These are phyloP conservation scores for Euphorbia tirucalli DNA, from an alignment of 345 rosid species.

Conservation along the genomic window DNA sequence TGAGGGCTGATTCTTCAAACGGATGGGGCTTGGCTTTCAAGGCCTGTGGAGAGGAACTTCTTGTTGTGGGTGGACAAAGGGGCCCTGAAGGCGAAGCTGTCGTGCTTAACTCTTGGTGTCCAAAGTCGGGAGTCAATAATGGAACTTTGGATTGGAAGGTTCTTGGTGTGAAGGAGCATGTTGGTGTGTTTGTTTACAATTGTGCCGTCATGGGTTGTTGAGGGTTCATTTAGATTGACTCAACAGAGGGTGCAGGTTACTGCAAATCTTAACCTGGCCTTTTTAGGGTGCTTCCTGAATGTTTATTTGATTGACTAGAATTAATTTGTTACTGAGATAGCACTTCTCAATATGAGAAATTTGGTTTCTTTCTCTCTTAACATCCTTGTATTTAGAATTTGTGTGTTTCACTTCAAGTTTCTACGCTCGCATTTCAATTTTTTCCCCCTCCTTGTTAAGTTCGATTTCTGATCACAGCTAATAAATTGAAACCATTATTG, in stretches of 20 bases:
- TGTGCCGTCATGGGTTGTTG: conserved; percentile 83
- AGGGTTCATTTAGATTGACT: conserved; percentile 38
- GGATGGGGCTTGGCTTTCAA: conserved; percentile 91
- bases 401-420: conserved; percentile 22
- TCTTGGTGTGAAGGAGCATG: conserved; percentile 65
- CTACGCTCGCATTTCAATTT: background rate
- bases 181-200: conserved; percentile 79
- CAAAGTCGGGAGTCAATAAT: conserved; percentile 51
- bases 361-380: conserved; percentile 20
- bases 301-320: conserved; percentile 35
- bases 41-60: conserved; percentile 62
- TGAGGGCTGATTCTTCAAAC: conserved; percentile 67
- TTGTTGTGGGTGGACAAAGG: conserved; percentile 72
- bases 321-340: conserved; percentile 27
- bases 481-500: conserved; percentile 16
- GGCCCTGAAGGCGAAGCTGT: conserved; percentile 65
- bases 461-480: conserved; percentile 21
- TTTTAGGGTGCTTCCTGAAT: conserved; percentile 30
- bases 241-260: conserved; percentile 20
- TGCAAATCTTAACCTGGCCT: conserved; percentile 30
- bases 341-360: conserved; percentile 21
- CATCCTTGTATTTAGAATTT: conserved; percentile 18
- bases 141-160: conserved; percentile 75
- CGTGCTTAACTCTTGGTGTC: conserved; percentile 77
- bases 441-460: background rate